Conservation (phyloP, 495 filamentous ascomycete species). For the Bathelium albidoporum region DNA sequence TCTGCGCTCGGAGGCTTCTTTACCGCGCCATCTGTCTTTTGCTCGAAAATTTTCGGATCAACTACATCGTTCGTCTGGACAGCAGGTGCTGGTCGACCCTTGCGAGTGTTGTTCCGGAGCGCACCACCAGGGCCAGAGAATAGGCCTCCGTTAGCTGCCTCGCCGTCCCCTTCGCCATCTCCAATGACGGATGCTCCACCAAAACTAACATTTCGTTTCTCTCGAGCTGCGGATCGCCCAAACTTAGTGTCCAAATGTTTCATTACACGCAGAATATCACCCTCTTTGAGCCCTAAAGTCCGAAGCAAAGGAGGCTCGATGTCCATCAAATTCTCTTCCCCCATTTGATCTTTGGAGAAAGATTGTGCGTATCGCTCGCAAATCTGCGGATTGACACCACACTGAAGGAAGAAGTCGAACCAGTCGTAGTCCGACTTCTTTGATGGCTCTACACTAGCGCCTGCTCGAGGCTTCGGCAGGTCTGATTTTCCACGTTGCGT, state of each 20-base stretch:
- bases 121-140: constrained; percentile 87
- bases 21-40: constrained; percentile 43
- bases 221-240: constrained; percentile 44
- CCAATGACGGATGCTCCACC: constrained; percentile 43
- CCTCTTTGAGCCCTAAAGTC: constrained; percentile 83
- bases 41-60: constrained; percentile 75
- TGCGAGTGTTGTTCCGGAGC: constrained; percentile 89
- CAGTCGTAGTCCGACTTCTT: constrained; percentile 78
- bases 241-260: constrained; percentile 78
- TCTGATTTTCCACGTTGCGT: constrained; percentile 17
- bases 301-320: constrained; percentile 72
- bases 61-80: constrained; percentile 77
- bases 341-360: constrained; percentile 87
- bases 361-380: constrained; percentile 89
- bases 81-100: constrained; percentile 75
- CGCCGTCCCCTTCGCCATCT: constrained; percentile 34
- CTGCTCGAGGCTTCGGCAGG: constrained; percentile 27
- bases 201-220: constrained; percentile 56
- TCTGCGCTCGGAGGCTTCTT: constrained; percentile 32
- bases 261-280: constrained; percentile 92
- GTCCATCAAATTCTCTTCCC: constrained; percentile 79
- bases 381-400: constrained; percentile 80
- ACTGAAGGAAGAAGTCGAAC: constrained; percentile 95
- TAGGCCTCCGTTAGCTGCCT: constrained; percentile 46
- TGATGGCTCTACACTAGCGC: constrained; percentile 38